phyloP scores from a whole-genome alignment of 108 stramenopile species.

The Schizochytrium sp. region DNA sequence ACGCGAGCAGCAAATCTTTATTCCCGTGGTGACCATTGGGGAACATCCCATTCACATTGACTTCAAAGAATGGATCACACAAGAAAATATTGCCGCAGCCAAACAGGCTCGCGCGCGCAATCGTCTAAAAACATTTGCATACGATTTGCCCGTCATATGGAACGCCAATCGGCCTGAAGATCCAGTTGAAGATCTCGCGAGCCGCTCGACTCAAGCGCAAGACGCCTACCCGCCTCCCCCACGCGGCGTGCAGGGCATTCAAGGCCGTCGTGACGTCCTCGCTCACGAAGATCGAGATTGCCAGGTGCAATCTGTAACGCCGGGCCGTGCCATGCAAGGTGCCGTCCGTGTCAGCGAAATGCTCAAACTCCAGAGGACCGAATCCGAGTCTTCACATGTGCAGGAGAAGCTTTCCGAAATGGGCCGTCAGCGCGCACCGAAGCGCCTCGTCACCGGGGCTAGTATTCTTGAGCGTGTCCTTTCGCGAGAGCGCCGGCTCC shows the following conservation, averaged over 20 bases:
- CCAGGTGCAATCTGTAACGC: background rate
- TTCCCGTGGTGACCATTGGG: background rate
- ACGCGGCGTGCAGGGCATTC: background rate
- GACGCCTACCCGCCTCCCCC: background rate
- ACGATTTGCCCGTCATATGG: background rate
- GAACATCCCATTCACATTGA: background rate
- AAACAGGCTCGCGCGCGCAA: background rate
- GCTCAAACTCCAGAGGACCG: background rate
- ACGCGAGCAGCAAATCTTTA: conserved; percentile 14
- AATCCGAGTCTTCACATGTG: background rate
- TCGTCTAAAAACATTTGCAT: background rate
- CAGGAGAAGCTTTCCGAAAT: background rate
- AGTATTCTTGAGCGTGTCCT: background rate
- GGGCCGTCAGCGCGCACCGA: background rate
- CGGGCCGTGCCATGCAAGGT: background rate
- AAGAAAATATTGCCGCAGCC: background rate
- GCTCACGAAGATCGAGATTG: background rate
- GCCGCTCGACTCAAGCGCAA: background rate
- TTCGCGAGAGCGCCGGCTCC: background rate
- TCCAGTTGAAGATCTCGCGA: background rate
- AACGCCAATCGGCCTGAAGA: background rate
- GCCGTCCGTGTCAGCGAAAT: background rate
- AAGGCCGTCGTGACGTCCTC: background rate
- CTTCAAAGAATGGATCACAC: background rate
- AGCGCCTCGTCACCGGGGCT: background rate